Evolutionary conservation across 768 basidiomycete genomes (phyloP).

Genomic region (Chlorophyllum brunneum): DNA sequence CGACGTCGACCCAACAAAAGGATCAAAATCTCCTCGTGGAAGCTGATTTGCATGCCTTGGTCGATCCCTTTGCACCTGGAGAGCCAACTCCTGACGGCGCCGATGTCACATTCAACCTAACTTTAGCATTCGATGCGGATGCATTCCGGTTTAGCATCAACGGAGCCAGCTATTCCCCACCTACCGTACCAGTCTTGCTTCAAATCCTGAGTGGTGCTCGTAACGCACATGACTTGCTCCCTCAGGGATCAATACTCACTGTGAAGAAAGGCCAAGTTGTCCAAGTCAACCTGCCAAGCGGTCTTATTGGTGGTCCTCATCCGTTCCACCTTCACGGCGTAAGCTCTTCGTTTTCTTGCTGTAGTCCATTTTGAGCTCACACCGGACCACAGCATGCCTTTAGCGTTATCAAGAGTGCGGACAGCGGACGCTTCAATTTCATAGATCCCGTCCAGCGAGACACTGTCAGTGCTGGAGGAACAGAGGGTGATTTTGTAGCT

Average conservation of each 20-base stretch:
- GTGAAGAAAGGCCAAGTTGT: constrained; percentile 43
- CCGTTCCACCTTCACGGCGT: constrained; percentile 48
- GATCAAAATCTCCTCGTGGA: neutral
- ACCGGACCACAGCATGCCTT: constrained; percentile 27
- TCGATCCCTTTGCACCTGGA: constrained; percentile 22
- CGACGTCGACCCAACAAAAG: constrained; percentile 18
- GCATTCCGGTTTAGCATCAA: constrained; percentile 32
- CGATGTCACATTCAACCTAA: constrained; percentile 25
- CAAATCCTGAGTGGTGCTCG: constrained; percentile 36
- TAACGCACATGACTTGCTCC: constrained; percentile 34
- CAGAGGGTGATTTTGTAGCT: constrained; percentile 39
- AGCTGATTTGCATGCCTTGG: neutral
- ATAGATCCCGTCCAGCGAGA: constrained; percentile 52
- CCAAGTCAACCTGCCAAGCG: constrained; percentile 39
- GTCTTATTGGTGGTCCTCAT: constrained; percentile 23
- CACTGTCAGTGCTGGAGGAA: constrained; percentile 39
- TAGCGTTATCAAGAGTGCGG: constrained; percentile 38
- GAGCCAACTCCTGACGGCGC: constrained; percentile 28
- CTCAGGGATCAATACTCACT: constrained; percentile 35
- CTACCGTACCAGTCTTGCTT: constrained; percentile 33
- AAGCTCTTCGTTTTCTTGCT: constrained; percentile 15
- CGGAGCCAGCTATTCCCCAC: constrained; percentile 21
- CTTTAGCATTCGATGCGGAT: constrained; percentile 9
- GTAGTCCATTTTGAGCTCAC: neutral
- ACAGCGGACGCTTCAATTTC: constrained; percentile 32